Evolutionary conservation across 2,329 filamentous ascomycete genomes (phyloP), one percentile per base, ranked within the genome.

Genomic region (Penicillium sp.): DNA sequence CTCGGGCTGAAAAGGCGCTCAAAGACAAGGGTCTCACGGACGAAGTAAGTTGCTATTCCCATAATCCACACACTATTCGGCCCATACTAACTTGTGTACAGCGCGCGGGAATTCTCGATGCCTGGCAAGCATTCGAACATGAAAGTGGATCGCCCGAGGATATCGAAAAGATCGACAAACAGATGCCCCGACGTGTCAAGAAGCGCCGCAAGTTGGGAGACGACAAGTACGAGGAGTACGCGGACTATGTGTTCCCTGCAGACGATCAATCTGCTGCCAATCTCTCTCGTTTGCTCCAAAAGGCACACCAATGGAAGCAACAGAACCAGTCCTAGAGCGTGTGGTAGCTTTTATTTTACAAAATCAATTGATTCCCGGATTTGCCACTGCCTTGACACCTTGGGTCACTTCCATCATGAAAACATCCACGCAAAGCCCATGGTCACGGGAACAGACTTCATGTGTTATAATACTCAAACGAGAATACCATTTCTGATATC

Each of bases 231-330:
- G 92, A 99, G 82, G 94, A 99, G 79, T 97, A 96, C 75, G 86
- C 94, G 78, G 94, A 97, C 75, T 97, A 96, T 69, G 86, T 99
- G 35, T 99, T 99, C 85, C 94, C 94, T 0, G 92, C 91, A 5
- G 94, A 97, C 78, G 93, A 97, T 74, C 86, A 91, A 78, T 89
- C 91, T 72, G 89, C 89, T 55, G 89, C 89, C 65, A 93, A 90
- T 68, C 79, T 97, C 75, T 90, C 90, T 51, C 91, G 89, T 73
- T 81, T 97, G 73, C 79, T 97, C 78, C 88, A 90, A 61, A 89
- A 89, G 84, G 93, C 93, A 57, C 88, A 92, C 74, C 86, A 87
- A 66, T 97, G 93, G 91, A 96, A 96, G 81, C 83, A 96, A 81
- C 83, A 89, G 73, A 80, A 77, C 59, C 77, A 83, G 67, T 74